These are phyloP conservation scores for Saccharomyces kudriavzevii DNA, from an alignment of 805 yeast species.

Conservation along the genomic window DNA sequence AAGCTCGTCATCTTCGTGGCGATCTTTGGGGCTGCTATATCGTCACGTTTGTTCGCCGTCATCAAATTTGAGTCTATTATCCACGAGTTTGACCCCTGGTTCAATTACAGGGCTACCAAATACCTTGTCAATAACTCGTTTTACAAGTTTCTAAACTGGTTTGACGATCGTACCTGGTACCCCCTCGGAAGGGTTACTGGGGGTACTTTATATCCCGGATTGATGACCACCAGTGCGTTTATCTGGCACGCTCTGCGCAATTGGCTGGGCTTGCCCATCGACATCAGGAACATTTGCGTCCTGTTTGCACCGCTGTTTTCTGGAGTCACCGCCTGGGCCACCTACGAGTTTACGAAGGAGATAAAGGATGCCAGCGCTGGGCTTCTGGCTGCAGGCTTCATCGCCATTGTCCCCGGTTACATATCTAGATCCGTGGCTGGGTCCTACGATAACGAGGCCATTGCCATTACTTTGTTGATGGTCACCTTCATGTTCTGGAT, in stretches of 20 bases:
- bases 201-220: constrained; percentile 95
- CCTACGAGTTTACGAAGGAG: constrained; percentile 80
- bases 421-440: constrained; percentile 98
- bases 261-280: constrained; percentile 69
- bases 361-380: constrained; percentile 89
- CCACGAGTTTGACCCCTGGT: constrained; percentile 97
- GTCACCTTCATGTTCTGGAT: constrained; percentile 94
- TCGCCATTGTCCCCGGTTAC: constrained; percentile 98
- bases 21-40: constrained; percentile 84
- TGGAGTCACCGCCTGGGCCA: constrained; percentile 82
- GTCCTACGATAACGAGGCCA: constrained; percentile 97
- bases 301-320: constrained; percentile 94
- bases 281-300: constrained; percentile 93
- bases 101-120: constrained; percentile 93
- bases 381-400: constrained; percentile 81
- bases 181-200: constrained; percentile 99
- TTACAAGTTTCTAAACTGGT: constrained; percentile 94
- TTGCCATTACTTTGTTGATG: constrained; percentile 93
- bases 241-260: constrained; percentile 67
- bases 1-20: constrained; percentile 61
- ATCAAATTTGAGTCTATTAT: constrained; percentile 92
- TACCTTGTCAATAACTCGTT: constrained; percentile 76
- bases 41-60: constrained; percentile 91
- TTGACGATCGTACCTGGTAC: constrained; percentile 98
- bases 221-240: constrained; percentile 94